Evolutionary conservation across 2,329 filamentous ascomycete species (phyloP), one percentile per base, ranked within the genome.

Genomic region (Colletotrichum chlorophyti): DNA sequence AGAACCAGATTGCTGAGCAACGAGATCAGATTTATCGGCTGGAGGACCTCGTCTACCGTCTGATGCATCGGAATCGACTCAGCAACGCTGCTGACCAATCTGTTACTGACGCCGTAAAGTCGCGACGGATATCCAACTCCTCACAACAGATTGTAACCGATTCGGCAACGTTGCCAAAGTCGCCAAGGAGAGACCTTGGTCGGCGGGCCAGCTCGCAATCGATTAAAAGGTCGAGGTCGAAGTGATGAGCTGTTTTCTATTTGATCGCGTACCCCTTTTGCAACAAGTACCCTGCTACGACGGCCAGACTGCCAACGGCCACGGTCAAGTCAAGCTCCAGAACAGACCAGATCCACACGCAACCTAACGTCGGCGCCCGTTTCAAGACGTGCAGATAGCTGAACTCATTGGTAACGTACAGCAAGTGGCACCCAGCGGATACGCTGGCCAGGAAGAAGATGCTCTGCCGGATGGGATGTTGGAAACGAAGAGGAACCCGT

Each of bases 371-470:
- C n/a, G 95, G 95, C 0, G 93, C 90, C 63, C 86, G 87, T 77
- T 97, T 96, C 91, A 98, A 93, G 17, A 96, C 87, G 6, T 90
- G 90, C 65, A 96, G 86, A 68, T 97, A 98, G 5, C 89, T 86
- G 64, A 87, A 85, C 26, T 79, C 82, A 68, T 97, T 98, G 23
- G 90, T 92, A 50, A 93, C 86, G 65, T 91, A 80, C 45, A 98
- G 88, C 62, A 97, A 79, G 72, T 92, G 93, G 74, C 87, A 91
- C 1, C 95, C 95, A 0, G 85, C 78, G 9, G 69, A 71, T 7
- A 88, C 73, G 63, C 88, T 86, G 21, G 81, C 76, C 14, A 68
- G 68, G 60, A 92, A 82, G 76, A 94, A 95, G 49, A 91, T 72
- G 14, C 74, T 55, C 64, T 88, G 85, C 34, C 83, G 81, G 29